Conservation (phyloP, 305 asterid species). For the Fraxinus greggii region DNA sequence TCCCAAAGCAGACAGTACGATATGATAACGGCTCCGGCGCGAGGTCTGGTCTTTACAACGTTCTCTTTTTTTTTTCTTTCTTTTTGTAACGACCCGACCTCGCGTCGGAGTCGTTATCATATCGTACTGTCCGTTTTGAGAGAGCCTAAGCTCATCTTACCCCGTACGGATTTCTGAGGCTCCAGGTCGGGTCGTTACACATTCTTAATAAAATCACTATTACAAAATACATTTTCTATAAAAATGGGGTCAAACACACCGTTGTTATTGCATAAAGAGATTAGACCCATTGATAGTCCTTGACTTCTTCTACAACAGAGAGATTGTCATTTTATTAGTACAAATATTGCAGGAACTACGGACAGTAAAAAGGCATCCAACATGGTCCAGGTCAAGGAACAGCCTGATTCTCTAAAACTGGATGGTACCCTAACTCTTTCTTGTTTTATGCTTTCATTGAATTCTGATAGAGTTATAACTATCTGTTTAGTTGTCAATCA, state of each 20-base stretch:
- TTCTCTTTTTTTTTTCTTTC: too few relatives aligned
- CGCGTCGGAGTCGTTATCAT: too few relatives aligned
- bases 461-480: neutral
- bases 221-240: too few relatives aligned
- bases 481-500: neutral
- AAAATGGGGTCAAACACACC: neutral
- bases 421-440: constrained; percentile 45
- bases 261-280: neutral
- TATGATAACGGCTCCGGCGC: too few relatives aligned
- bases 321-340: constrained; percentile 22
- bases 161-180: too few relatives aligned
- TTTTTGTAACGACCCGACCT: too few relatives aligned
- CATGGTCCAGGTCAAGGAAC: constrained; percentile 53
- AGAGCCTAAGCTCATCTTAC: too few relatives aligned
- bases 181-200: too few relatives aligned
- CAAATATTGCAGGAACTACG: constrained; percentile 45
- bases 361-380: constrained; percentile 57
- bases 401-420: constrained; percentile 48
- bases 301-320: neutral
- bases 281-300: neutral
- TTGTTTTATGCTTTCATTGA: constrained; percentile 5
- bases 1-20: too few relatives aligned
- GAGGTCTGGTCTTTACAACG: too few relatives aligned
- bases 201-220: too few relatives aligned
- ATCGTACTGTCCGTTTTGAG: too few relatives aligned